Base-by-base conservation (phyloP, 176 grass and related monocot species). In the Musa beccarii region DNA sequence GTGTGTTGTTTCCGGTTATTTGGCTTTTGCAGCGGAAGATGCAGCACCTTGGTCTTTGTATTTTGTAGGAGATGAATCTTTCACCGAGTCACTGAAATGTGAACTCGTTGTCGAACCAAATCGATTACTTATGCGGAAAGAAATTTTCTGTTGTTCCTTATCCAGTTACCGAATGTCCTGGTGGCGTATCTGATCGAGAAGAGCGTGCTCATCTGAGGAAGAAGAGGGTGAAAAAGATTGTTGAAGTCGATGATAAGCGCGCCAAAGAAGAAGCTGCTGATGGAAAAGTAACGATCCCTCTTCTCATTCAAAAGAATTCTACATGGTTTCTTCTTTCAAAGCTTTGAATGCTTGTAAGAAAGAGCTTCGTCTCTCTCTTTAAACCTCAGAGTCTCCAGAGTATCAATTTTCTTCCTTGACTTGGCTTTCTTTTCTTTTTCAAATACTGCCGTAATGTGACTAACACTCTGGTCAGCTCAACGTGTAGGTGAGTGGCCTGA, bases 401-500 rank as follows among this genome's bases (percentile, higher is more conserved):
- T 6, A 43, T 6, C 34, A 43, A 43, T 43, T 43, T 43, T 43
- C 34, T 43, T 43, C 34, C 34, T 6, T 34, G 29, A 34, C 29
- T 34, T 43, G 4, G 34, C 62, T 22, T 13, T 1, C 10, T 13
- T 66, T 15, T 66, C 13, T 66, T 11, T 25, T 8, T 71, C 15
- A 16, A 12, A 0, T 15, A 70, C 24, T 57, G 11, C 4, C 71
- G 28, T 43, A 9, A 19, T 11, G 14, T 75, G 26, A 61, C 29
- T 75, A 3, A 12, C 51, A 51, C 52, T 17, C 0, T 53, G 13
- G 22, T 26, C 13, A 22, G 21, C 63, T 8, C n/a, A 77, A 68
- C n/a, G 70, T 82, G 28, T 83, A 92, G 93, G 52, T 83, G 85
- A 54, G 34, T 75, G 22, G 26, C 52, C 81, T 86, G 53, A 89